Evolutionary conservation across 345 rosid genomes (phyloP), one percentile per base, ranked within the genome.

Genomic region (Tarenaya hassleriana): DNA sequence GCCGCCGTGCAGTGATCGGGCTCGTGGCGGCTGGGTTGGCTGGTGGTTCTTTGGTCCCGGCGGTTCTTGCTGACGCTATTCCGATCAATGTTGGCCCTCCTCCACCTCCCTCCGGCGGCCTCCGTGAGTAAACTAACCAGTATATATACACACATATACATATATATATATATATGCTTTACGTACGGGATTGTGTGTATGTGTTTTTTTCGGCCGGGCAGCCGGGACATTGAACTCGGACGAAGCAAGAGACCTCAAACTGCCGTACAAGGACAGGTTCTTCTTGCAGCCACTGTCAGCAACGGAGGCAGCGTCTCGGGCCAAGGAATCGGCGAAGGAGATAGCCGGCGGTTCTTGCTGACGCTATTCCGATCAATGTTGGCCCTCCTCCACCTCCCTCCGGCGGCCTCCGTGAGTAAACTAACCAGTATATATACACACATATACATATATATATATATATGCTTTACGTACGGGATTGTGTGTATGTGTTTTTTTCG

Each of bases 261-360:
- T 82, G 50, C 70, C 81, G 5, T 50, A 66, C 63, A 87, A 79
- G 62, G 44, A 75, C 0, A 83, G 98, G 68, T 91, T 91, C 60
- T 91, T 29, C 64, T 1, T 91, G 40, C 98, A 91, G 49, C 77
- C 95, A 33, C 70, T 80, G 44, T 1, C 68, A 10, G 96, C 98
- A 5, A 12, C 70, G 5, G 63, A 77, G 69, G 98, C 96, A 14
- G 90, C 80, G 6, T 65, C 66, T 50, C 77, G 96, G 54, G 90
- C 95, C 10, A 87, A 87, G 71, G 96, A 77, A 29, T 84, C 96
- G 3, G 95, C 96, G 2, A 70, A 82, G 70, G n/a, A n/a, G 56
- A 76, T 79, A 91, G 98, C 95, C 61, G 95, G 98, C n/a, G n/a
- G n/a, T n/a, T n/a, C n/a, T 84, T 13, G 98, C 96, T 7, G 95